Evolutionary conservation across 805 yeast species (phyloP), one percentile per base, ranked within the genome.

Genomic region (Tetrapisispora pingtungensis): DNA sequence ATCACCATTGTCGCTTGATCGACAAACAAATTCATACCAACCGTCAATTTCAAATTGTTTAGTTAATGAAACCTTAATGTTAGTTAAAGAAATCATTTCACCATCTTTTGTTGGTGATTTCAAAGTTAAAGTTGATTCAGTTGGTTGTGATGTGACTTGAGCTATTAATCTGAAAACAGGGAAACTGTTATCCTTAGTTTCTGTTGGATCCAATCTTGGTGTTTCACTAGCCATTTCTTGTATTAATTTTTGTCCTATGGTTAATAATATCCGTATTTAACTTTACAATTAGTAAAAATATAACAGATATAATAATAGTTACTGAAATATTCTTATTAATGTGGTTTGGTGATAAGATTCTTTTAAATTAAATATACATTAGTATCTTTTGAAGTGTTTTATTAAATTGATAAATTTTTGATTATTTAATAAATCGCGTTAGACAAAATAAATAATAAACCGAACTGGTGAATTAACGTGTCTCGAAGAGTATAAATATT

Each of bases 11-110:
- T 62, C 67, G 37, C 57, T 55, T 8, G 57, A 49, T 40, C 66
- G 52, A 35, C 65, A 61, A 6, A 62, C 59, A 42, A 62, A 59
- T 47, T 62, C 67, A 44, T 59, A 62, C 66, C 66, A 62, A n/a
- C 50, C 42, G n/a, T 52, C 63, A 1, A 48, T 34, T 26, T 53
- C 59, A 28, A 59, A 56, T 28, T 54, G 51, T 40, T 50, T 53
- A 24, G 48, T 53, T 41, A 52, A 45, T 1, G 64, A 52, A 7
- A 61, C 53, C 33, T 57, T 51, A 8, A 60, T 59, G 34, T 57
- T 53, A 19, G 47, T 47, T 37, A 62, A 46, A 8, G 62, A 57
- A 17, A 62, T 50, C 59, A 56, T 55, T 27, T 52, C 58, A 8
- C 54, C 54, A 7, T 55, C 58, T 12, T 51, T 48, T 10, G 59